Base-by-base conservation (phyloP, 2,329 filamentous ascomycete species). In the Penicillium sp. region DNA sequence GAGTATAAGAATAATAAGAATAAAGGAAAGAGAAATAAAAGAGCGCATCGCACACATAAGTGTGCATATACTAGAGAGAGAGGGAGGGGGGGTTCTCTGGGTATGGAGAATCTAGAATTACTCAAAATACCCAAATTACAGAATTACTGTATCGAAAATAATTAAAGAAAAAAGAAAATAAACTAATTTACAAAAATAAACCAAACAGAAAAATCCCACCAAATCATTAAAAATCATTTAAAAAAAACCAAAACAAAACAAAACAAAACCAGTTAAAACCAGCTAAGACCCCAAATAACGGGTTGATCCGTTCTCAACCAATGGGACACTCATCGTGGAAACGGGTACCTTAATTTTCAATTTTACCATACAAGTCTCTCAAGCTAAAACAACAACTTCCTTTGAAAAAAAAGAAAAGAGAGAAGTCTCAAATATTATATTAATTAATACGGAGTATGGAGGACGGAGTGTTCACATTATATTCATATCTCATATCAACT, bases 271-370 rank as follows among this genome's bases (percentile, higher is more conserved):
- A 37, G 10, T 17, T 19, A 4, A 29, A 47, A 41, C 13, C 17
- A 42, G 19, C 25, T 19, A 42, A 53, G 25, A 13, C 25, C 50
- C 27, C 29, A 53, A 57, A 42, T 48, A 48, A 53, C 55, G 50
- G 55, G 55, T 57, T 54, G 21, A 19, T 57, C 55, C 55, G 49
- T 50, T 46, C 41, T 48, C 43, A 54, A 37, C 55, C 55, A 57
- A 57, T 57, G 55, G 55, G 35, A 54, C 55, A 2, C 8, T 21
- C 27, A 21, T 35, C 13, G 29, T 48, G 55, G 55, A 48, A 56
- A 35, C 43, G 55, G 54, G 55, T 57, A 57, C 55, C 55, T 57
- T 54, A 43, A 42, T 48, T 45, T 27, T 29, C 50, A 46, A 52
- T 40, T 29, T 51, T 53, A 53, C 50, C 50, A 27, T 47, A 53